Base-by-base conservation (phyloP, 805 yeast genomes). In the Candida endomychidarum region DNA sequence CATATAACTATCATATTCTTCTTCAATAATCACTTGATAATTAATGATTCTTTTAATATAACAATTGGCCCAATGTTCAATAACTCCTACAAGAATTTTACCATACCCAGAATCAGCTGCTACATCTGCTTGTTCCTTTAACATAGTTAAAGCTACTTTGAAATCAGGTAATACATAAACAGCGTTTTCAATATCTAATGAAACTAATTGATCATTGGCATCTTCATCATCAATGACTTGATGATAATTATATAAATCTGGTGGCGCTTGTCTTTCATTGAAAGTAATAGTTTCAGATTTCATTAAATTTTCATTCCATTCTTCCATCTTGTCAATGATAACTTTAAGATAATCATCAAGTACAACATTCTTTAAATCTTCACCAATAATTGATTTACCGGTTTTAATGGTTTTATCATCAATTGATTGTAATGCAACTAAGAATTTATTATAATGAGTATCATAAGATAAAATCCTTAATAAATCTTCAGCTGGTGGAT, bases 71-170 rank as follows among this genome's bases (percentile, higher is more conserved):
- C 89, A 85, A 43, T 82, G 80, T 38, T 75, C 81, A 11, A 88
- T 77, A 9, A 87, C 93, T 17, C 91, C 93, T 9, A 81, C 80
- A 23, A 88, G 67, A 19, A 88, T 84, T 47, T 81, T 75, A 5
- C 89, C 87, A 59, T 86, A 89, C 3, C 87, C 86, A 3, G 91
- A 80, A 22, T 83, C 90, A 0, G 89, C 86, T 0, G 95, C 93
- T 5, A 85, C 90, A 46, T 85, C 95, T 11, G 87, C 82, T 58
- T 89, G 96, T 55, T 88, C 96, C n/a, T 83, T 81, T 42, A 88
- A 78, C 82, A 88, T 83, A 46, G 85, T 79, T 57, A 86, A 81
- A 20, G 89, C 81, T 4, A 84, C 81, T 45, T 80, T 83, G 38
- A 88, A 84, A 40, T 88, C 93, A 40, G 87, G 87, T 40, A 88